phyloP scores from a whole-genome alignment of 768 basidiomycete species.

The Boletus rubropictus region DNA sequence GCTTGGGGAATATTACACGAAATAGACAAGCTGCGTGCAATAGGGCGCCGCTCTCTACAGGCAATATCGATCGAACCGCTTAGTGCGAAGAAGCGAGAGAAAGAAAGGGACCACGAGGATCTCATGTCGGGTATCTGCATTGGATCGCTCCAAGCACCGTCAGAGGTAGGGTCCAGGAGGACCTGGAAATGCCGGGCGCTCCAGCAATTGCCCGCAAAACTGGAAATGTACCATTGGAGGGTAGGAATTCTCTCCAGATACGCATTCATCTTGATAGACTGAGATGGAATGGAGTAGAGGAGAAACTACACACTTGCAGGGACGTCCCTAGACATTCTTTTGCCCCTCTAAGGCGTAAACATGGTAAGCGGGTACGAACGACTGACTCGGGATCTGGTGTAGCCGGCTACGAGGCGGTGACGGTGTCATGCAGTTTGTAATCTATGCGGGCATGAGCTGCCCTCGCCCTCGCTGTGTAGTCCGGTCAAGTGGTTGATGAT shows the following conservation, averaged over 20 bases:
- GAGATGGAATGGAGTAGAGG: background rate
- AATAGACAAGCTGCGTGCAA: constrained; percentile 28
- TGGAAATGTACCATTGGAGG: constrained; percentile 6
- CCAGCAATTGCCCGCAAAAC: constrained; percentile 12
- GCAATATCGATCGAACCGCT: constrained; percentile 32
- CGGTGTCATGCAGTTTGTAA: constrained; percentile 17
- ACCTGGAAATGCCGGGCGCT: constrained; percentile 20
- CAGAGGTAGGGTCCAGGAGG: constrained; percentile 19
- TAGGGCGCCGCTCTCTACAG: constrained; percentile 28
- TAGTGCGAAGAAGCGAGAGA: constrained; percentile 31
- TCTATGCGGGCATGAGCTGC: constrained; percentile 20
- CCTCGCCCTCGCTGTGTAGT: constrained; percentile 25
- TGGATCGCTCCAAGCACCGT: constrained; percentile 30
- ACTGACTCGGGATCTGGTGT: constrained; percentile 7
- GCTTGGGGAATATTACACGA: constrained; percentile 25
- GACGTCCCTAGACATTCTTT: constrained; percentile 4
- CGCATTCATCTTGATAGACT: background rate
- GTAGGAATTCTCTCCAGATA: background rate
- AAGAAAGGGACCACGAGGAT: constrained; percentile 28
- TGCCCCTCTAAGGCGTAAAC: background rate
- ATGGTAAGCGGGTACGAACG: constrained; percentile 2
- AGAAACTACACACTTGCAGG: constrained; percentile 1
- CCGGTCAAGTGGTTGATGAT: constrained; percentile 23
- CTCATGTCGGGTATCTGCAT: constrained; percentile 36
- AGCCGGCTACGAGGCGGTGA: constrained; percentile 16